Evolutionary conservation across 345 rosid species (phyloP), one percentile per base, ranked within the genome.

Genomic region (Lepidium didymum): DNA sequence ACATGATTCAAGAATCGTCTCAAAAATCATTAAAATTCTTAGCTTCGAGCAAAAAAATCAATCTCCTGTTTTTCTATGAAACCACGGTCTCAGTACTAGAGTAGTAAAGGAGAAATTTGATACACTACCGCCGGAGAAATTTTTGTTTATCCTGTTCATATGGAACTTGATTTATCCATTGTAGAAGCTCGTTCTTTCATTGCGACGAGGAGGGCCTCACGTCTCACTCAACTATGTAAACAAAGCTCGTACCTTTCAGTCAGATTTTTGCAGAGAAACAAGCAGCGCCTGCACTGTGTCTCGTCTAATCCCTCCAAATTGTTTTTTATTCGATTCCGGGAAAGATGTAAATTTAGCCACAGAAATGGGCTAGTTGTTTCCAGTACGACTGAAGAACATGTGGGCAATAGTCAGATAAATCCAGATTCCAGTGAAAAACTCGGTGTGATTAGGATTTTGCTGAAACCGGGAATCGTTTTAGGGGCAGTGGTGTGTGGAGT

Each of bases 401-500:
- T 46, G 13, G 27, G 51, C 10, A 18, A 0, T 21, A 49, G 55
- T 45, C 44, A 42, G 9, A 12, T 76, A 60, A 44, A 67, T 72
- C 57, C 25, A 2, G 40, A 14, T 62, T 38, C 35, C 18, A 51
- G 31, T 15, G 52, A 56, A 35, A 61, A 67, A 14, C 67, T 78
- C 19, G 83, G 77, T 34, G 15, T 69, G 10, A 11, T 81, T 23
- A 80, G 70, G 58, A 54, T 80, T 34, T 53, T 82, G 70, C 42
- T 76, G 62, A 85, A 75, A 73, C 37, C 77, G 7, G 87, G 83
- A 13, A 56, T 85, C 18, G 21, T 82, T 77, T 41, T 87, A 69
- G 86, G 82, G 33, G 92, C 86, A 23, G 36, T 88, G 65, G 70
- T 79, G 19, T 79, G 79, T 73, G 90, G 87, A 50, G 55, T 80